These are phyloP conservation scores for Hygrophoropsis aurantiaca DNA, from an alignment of 768 basidiomycete genomes.

Conservation along the genomic window DNA sequence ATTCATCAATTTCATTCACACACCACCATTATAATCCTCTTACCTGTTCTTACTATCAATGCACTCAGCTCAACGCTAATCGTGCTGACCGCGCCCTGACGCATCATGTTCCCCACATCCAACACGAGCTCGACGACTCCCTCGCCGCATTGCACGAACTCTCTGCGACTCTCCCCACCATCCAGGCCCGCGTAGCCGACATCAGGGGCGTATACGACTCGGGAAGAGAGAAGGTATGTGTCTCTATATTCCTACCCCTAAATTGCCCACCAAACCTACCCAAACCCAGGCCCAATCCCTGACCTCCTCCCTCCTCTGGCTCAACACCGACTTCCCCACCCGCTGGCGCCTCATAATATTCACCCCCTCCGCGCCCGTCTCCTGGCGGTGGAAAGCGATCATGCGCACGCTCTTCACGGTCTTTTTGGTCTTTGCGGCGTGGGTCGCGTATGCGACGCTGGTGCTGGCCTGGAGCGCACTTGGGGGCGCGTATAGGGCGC, in stretches of 20 bases:
- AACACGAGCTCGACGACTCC: slow-evolving; percentile 60
- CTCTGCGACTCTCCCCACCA: slow-evolving; percentile 56
- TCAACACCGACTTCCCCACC: slow-evolving; percentile 77
- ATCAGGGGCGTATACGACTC: slow-evolving; percentile 71
- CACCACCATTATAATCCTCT: too few species aligned
- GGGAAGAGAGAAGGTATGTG: slow-evolving; percentile 61
- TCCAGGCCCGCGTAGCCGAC: slow-evolving; percentile 59
- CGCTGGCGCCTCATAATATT: slow-evolving; percentile 76
- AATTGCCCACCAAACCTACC: too few species aligned
- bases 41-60: background rate
- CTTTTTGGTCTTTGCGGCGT: slow-evolving; percentile 56
- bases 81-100: slow-evolving; percentile 59
- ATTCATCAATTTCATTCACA: background rate
- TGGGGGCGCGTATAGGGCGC: slow-evolving; percentile 69
- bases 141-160: slow-evolving; percentile 57
- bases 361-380: slow-evolving; percentile 69
- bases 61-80: slow-evolving; percentile 51
- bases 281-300: slow-evolving; percentile 59
- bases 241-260: background rate
- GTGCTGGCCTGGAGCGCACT: slow-evolving; percentile 62
- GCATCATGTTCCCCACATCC: slow-evolving; percentile 62
- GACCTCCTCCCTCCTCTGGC: slow-evolving; percentile 66
- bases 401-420: slow-evolving; percentile 62
- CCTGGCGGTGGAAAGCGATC: slow-evolving; percentile 64
- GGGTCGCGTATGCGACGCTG: too few species aligned